These are phyloP conservation scores for Aspergillus viridinutans DNA, from an alignment of 2,329 filamentous ascomycete species.

Conservation along the genomic window DNA sequence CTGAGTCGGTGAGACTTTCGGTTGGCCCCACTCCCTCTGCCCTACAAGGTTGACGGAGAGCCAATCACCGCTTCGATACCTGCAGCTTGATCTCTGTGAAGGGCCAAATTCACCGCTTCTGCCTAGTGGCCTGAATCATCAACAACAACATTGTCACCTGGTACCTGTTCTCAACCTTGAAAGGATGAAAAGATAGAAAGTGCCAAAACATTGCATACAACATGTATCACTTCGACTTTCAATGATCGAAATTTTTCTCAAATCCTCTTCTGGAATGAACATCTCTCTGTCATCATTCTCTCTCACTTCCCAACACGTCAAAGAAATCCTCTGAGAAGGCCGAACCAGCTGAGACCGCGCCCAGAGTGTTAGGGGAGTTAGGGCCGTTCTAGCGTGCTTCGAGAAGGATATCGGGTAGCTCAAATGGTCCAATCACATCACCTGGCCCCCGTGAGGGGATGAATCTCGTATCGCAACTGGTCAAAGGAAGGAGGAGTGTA, in stretches of 20 bases:
- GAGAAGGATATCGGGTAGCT: constrained; percentile 15
- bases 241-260: no score
- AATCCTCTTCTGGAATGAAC: no score
- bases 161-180: not conserved
- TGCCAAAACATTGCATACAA: not conserved
- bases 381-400: constrained; percentile 27
- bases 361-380: not conserved
- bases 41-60: constrained; percentile 4
- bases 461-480: not conserved
- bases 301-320: not conserved
- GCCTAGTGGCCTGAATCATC: constrained; percentile 4
- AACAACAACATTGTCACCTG: not conserved
- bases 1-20: constrained; percentile 9
- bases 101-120: constrained; percentile 20
- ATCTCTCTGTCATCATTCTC: not conserved
- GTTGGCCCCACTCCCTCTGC: constrained; percentile 6
- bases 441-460: not conserved
- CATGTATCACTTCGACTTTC: not conserved
- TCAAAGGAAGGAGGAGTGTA: not conserved
- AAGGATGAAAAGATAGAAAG: not conserved
- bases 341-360: not conserved
- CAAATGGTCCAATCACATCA: not conserved
- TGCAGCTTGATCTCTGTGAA: constrained; percentile 1
- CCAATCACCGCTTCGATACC: not conserved
- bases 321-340: not conserved